These are phyloP conservation scores for Apiospora kogelbergensis DNA, from an alignment of 2,329 filamentous ascomycete genomes.

Conservation along the genomic window DNA sequence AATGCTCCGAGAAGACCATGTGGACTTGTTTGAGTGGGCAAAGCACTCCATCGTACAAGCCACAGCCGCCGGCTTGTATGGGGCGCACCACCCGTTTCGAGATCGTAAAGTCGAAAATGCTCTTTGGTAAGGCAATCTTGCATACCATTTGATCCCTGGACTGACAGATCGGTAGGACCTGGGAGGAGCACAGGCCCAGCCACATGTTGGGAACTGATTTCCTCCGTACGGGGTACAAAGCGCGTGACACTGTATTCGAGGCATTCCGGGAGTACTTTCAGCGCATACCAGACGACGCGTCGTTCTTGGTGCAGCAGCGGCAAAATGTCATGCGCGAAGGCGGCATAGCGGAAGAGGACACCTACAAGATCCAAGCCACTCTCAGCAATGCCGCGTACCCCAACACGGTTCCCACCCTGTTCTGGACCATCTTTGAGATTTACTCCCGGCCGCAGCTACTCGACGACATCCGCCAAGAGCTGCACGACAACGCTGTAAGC, in stretches of 20 bases:
- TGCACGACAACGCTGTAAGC: no score
- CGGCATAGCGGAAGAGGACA: neutral
- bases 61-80: conserved; percentile 13
- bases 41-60: conserved; percentile 14
- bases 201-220: no score
- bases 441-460: conserved; percentile 38
- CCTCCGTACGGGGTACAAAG: no score
- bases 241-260: no score
- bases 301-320: no score
- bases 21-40: conserved; percentile 11
- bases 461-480: neutral
- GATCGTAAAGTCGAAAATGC: no score
- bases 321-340: neutral
- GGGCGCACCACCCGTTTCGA: conserved; percentile 10
- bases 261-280: no score
- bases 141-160: no score
- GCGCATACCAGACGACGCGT: no score
- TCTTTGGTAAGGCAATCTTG: no score
- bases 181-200: no score
- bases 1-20: neutral
- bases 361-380: neutral
- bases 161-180: no score
- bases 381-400: conserved; percentile 32
- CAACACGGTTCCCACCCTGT: conserved; percentile 41
- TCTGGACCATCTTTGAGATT: conserved; percentile 44